Evolutionary conservation across 2,329 filamentous ascomycete species (phyloP), one percentile per base, ranked within the genome.

Genomic region (Tolypocladium tundrense): DNA sequence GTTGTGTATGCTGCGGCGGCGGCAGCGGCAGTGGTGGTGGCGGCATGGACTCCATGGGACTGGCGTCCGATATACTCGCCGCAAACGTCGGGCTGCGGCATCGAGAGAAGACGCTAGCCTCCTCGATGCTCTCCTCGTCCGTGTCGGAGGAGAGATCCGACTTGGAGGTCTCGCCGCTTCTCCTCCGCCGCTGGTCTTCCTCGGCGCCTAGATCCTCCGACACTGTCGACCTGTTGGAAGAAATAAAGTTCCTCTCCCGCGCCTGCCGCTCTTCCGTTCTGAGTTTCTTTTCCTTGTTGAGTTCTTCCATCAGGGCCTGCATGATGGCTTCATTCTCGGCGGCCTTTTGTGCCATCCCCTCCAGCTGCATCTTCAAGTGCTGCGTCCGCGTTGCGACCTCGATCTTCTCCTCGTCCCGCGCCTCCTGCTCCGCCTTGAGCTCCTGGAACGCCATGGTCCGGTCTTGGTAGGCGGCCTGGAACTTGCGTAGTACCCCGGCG

Each of bases 91-190:
- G 84, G 63, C 82, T 85, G 31, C 82, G 75, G 42, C 80, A 80
- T 45, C 83, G 74, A 16, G 83, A 86, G 64, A 87, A 87, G 43
- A 87, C 75, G 65, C 82, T 85, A 40, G 77, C 79, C 24, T 70
- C 74, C 60, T 80, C 80, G 24, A 72, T 67, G 57, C 73, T 77
- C 51, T 76, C 75, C 53, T 82, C 81, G 37, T 77, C 83, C n/a
- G 78, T 82, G 57, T 81, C 79, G 58, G 75, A 75, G 62, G 75
- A 66, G 13, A 64, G 58, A 54, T 77, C 66, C 31, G 73, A 71
- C 59, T 76, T 78, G 48, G 73, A 69, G 1, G 77, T 79, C 60
- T 75, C 73, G 58, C 67, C 70, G 60, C 77, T 73, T 62, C 66
- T 73, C 56, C 79, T 70, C 56, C 71, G 70, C 51, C 70, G 64